Conservation (phyloP, 257 asterid species). For the Verbascum thapsus region DNA sequence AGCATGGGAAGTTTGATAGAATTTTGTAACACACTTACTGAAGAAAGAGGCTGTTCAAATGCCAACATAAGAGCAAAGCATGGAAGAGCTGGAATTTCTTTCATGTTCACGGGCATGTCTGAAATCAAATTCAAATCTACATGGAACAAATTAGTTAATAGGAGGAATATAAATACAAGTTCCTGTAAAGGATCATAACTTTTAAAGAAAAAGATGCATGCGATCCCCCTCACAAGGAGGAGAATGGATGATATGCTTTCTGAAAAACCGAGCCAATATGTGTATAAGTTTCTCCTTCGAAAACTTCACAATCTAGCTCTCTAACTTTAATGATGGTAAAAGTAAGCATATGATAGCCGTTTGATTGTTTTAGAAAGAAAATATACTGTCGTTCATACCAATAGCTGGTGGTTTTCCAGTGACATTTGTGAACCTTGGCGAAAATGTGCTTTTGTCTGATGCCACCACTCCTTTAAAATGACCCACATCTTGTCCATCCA, state of each 20-base stretch:
- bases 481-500: conserved; percentile 72
- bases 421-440: conserved; percentile 63
- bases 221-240: not conserved
- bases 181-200: not conserved
- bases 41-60: conserved; percentile 68
- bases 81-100: conserved; percentile 67
- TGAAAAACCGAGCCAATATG: not conserved
- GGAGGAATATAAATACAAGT: conserved; percentile 1
- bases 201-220: not conserved
- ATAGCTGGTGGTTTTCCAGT: conserved; percentile 77
- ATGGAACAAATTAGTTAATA: conserved; percentile 28
- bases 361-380: not conserved
- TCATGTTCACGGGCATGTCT: conserved; percentile 49
- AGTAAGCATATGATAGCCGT: not conserved
- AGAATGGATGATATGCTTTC: not conserved
- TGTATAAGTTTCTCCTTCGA: conserved; percentile 1
- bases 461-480: conserved; percentile 76
- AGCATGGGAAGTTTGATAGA: not conserved
- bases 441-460: conserved; percentile 69
- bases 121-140: conserved; percentile 56
- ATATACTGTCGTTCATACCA: conserved; percentile 45
- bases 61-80: conserved; percentile 89
- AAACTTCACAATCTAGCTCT: conserved; percentile 6
- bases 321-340: too few relatives aligned
- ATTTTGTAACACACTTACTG: conserved; percentile 43